phyloP scores from a whole-genome alignment of 202 grass and related monocot genomes.

The Carex arenaria region DNA sequence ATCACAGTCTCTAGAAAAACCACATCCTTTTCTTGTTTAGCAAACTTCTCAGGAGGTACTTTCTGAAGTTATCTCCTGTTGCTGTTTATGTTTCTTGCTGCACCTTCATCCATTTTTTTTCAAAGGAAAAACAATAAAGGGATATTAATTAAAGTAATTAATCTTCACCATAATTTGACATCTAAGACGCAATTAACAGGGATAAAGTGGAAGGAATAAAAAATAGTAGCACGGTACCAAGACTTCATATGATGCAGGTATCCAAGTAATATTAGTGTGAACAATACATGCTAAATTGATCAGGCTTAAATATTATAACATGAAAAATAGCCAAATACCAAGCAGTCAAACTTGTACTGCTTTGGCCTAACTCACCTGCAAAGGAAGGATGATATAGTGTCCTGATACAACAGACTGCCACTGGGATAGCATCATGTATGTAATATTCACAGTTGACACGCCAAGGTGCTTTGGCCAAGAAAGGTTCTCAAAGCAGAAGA shows the following conservation, averaged over 20 bases:
- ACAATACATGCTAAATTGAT: not conserved
- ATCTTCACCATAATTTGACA: not conserved
- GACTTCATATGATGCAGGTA: not conserved
- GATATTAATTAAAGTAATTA: not conserved
- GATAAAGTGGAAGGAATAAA: not conserved
- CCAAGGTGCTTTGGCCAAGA: slow-evolving; percentile 90
- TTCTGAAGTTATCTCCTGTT: slow-evolving; percentile 95
- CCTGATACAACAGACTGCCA: slow-evolving; percentile 66
- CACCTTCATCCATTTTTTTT: slow-evolving; percentile 56
- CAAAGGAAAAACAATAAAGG: not conserved
- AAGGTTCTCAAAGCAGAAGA: slow-evolving; percentile 90
- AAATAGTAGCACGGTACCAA: not conserved
- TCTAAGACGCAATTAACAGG: not conserved
- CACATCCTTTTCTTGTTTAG: slow-evolving; percentile 62
- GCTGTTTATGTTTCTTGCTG: slow-evolving; percentile 69
- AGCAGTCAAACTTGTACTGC: too few species aligned
- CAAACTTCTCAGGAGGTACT: slow-evolving; percentile 64
- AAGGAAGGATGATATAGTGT: slow-evolving; percentile 73
- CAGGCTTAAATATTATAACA: not conserved
- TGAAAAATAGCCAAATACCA: not conserved
- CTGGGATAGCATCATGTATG: slow-evolving; percentile 80
- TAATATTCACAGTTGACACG: slow-evolving; percentile 83
- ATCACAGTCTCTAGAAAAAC: slow-evolving; percentile 81
- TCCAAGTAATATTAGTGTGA: not conserved
- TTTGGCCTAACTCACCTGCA: slow-evolving; percentile 62